phyloP scores from a whole-genome alignment of 2,329 filamentous ascomycete species.

The Pseudodiploospora longispora region DNA sequence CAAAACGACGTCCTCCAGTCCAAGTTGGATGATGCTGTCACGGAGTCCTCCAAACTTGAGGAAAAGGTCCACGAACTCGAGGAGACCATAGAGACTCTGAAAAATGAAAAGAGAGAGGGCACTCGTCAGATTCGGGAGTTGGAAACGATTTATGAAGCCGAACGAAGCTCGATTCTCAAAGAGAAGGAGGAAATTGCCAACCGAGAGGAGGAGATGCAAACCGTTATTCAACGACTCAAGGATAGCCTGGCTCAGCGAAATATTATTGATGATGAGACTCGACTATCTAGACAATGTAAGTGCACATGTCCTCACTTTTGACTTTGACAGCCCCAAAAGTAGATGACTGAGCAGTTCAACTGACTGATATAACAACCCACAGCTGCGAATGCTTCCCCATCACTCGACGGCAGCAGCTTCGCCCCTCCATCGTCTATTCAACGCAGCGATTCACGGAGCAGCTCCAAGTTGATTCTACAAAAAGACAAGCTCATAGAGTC shows the following conservation, averaged over 20 bases:
- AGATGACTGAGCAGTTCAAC: conserved; percentile 14
- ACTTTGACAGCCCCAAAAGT: background rate
- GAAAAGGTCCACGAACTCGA: conserved; percentile 82
- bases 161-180: conserved; percentile 77
- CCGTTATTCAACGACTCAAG: conserved; percentile 84
- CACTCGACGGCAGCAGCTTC: conserved; percentile 69
- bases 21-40: conserved; percentile 73
- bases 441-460: conserved; percentile 81
- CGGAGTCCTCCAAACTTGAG: conserved; percentile 79
- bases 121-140: conserved; percentile 81
- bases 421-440: conserved; percentile 78
- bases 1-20: conserved; percentile 79
- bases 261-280: conserved; percentile 42
- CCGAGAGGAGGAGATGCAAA: conserved; percentile 83
- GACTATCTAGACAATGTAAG: conserved; percentile 52
- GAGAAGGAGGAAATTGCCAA: conserved; percentile 85
- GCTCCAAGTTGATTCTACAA: conserved; percentile 82
- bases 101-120: conserved; percentile 78
- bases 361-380: background rate
- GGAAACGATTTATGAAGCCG: conserved; percentile 85
- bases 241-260: conserved; percentile 70
- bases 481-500: conserved; percentile 97
- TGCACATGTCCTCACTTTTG: conserved; percentile 5
- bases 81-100: conserved; percentile 70
- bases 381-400: conserved; percentile 52